Conservation (phyloP, 345 rosid species). For the Acer negundo region DNA sequence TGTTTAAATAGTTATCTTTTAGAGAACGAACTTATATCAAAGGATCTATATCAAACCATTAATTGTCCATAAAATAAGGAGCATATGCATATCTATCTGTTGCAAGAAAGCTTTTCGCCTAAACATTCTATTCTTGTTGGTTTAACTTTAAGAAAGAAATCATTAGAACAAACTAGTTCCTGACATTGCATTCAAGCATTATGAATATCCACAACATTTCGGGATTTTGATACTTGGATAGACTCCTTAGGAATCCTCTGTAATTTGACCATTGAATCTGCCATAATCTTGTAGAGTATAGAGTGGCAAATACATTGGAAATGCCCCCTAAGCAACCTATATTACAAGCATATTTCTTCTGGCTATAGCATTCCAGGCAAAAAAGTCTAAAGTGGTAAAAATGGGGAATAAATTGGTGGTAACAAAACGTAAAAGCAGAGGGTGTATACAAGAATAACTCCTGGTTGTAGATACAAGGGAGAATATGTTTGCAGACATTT, state of each 20-base stretch:
- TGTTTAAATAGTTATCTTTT: neutral
- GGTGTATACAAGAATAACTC: neutral
- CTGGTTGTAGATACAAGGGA: neutral
- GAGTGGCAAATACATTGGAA: neutral
- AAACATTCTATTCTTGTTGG: no score
- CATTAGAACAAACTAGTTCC: neutral
- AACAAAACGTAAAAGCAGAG: neutral
- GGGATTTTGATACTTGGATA: neutral
- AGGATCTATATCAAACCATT: neutral
- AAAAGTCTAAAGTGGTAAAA: neutral
- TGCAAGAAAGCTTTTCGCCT: neutral
- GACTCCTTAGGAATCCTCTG: neutral
- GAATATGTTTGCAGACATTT: neutral
- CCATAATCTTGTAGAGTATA: neutral
- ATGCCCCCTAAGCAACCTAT: neutral
- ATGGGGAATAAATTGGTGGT: neutral
- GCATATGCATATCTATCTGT: neutral
- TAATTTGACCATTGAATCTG: neutral
- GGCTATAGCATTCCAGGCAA: neutral
- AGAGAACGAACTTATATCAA: neutral
- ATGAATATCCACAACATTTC: neutral
- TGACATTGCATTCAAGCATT: neutral
- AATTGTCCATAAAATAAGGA: neutral
- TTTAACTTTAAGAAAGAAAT: no score
- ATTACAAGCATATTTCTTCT: neutral